Conservation (phyloP, 202 grass and related monocot genomes). For the Sporobolus alterniflorus region DNA sequence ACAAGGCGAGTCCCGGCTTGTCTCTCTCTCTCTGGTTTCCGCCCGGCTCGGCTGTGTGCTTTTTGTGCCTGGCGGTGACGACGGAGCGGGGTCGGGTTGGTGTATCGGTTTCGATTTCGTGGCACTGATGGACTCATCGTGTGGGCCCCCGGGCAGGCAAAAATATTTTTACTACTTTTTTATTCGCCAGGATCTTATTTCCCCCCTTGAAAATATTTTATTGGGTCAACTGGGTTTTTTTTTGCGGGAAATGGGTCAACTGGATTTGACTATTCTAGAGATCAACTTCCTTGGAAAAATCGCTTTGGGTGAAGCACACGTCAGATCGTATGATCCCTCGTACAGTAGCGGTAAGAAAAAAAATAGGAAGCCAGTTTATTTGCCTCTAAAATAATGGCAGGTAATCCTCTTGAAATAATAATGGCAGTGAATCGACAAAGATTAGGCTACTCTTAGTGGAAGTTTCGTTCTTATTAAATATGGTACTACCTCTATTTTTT, state of each 20-base stretch:
- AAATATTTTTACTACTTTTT: neutral
- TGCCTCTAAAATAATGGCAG: no score
- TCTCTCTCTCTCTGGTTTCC: neutral
- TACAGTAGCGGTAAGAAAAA: no score
- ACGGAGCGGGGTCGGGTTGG: neutral
- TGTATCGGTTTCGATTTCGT: constrained; percentile 31
- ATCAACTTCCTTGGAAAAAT: neutral
- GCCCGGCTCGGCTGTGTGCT: neutral
- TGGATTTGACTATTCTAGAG: neutral
- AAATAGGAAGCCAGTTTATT: no score
- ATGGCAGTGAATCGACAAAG: no score
- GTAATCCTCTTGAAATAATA: no score
- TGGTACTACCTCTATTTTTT: no score
- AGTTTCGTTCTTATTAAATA: no score
- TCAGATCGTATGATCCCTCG: neutral
- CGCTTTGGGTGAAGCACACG: neutral
- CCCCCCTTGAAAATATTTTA: neutral
- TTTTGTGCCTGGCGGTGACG: neutral
- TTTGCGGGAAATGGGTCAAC: no score
- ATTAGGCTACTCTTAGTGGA: no score
- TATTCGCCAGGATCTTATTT: neutral
- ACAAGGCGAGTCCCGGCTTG: neutral
- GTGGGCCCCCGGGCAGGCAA: neutral
- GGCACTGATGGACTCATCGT: neutral
- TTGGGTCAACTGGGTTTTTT: neutral